Conservation (phyloP, 1,139 yeast species). For the Saccharomycopsis crataegensis region DNA sequence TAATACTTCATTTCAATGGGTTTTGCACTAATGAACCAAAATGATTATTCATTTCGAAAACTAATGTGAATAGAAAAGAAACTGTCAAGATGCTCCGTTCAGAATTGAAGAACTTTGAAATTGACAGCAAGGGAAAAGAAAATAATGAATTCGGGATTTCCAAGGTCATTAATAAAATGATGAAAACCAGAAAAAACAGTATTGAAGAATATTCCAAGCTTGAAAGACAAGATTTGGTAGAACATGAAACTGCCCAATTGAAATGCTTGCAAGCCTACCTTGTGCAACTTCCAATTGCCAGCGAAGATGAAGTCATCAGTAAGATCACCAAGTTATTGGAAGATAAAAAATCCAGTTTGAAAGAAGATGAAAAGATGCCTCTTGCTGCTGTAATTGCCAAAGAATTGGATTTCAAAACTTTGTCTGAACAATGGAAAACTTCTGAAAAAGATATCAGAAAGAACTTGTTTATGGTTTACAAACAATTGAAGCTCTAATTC, state of each 20-base stretch:
- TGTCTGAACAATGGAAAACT: slow-evolving; percentile 49
- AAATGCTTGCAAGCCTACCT: slow-evolving; percentile 38
- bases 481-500: background rate
- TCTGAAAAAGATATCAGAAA: slow-evolving; percentile 25
- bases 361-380: slow-evolving; percentile 28
- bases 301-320: slow-evolving; percentile 40
- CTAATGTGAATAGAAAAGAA: slow-evolving; percentile 32
- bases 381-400: slow-evolving; percentile 37
- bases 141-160: slow-evolving; percentile 42
- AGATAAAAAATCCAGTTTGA: slow-evolving; percentile 21
- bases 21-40: background rate
- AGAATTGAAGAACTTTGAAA: slow-evolving; percentile 53
- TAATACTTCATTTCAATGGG: background rate
- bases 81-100: slow-evolving; percentile 51
- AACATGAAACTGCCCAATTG: slow-evolving; percentile 46
- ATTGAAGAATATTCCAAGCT: slow-evolving; percentile 44
- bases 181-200: slow-evolving; percentile 47
- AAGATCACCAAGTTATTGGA: slow-evolving; percentile 34
- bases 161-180: slow-evolving; percentile 41
- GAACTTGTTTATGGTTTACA: slow-evolving; percentile 13
- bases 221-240: slow-evolving; percentile 48
- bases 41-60: background rate
- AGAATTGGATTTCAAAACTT: slow-evolving; percentile 38
- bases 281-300: slow-evolving; percentile 41
- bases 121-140: slow-evolving; percentile 39